These are phyloP conservation scores for Claviceps fusiformis DNA, from an alignment of 2,329 filamentous ascomycete genomes.

Conservation along the genomic window DNA sequence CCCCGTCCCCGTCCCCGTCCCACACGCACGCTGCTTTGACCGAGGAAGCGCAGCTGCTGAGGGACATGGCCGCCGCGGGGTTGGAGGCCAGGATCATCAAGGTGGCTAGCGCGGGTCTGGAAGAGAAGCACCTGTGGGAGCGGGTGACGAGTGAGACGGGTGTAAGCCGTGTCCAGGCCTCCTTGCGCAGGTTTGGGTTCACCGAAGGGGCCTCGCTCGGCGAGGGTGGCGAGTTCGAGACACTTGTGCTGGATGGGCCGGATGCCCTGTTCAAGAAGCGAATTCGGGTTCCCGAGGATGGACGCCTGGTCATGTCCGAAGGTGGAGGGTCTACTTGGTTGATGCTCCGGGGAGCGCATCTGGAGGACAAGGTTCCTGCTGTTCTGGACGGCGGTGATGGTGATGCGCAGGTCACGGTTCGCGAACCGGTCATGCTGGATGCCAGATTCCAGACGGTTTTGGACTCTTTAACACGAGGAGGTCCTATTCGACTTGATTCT, in stretches of 20 bases:
- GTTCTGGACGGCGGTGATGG: slow-evolving; percentile 4
- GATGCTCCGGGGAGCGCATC: slow-evolving; percentile 42
- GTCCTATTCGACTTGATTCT: neutral
- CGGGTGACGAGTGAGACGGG: slow-evolving; percentile 51
- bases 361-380: slow-evolving; percentile 28
- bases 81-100: slow-evolving; percentile 90
- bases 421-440: slow-evolving; percentile 56
- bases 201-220: slow-evolving; percentile 63
- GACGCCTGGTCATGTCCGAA: slow-evolving; percentile 42
- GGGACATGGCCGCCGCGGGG: slow-evolving; percentile 66
- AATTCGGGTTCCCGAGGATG: slow-evolving; percentile 46
- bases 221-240: slow-evolving; percentile 95
- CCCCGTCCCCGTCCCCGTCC: slow-evolving; percentile 17
- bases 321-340: slow-evolving; percentile 70
- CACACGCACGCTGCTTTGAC: slow-evolving; percentile 17
- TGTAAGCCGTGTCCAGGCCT: slow-evolving; percentile 32
- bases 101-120: slow-evolving; percentile 79
- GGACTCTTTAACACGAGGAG: slow-evolving; percentile 14
- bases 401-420: slow-evolving; percentile 19
- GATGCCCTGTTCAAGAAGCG: slow-evolving; percentile 54
- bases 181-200: slow-evolving; percentile 54
- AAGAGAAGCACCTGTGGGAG: slow-evolving; percentile 67
- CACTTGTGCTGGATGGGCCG: slow-evolving; percentile 73
- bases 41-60: slow-evolving; percentile 47
- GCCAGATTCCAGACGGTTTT: slow-evolving; percentile 36